Evolutionary conservation across 495 filamentous ascomycete genomes (phyloP), one percentile per base, ranked within the genome.

Genomic region (Talaromyces nanjingensis): DNA sequence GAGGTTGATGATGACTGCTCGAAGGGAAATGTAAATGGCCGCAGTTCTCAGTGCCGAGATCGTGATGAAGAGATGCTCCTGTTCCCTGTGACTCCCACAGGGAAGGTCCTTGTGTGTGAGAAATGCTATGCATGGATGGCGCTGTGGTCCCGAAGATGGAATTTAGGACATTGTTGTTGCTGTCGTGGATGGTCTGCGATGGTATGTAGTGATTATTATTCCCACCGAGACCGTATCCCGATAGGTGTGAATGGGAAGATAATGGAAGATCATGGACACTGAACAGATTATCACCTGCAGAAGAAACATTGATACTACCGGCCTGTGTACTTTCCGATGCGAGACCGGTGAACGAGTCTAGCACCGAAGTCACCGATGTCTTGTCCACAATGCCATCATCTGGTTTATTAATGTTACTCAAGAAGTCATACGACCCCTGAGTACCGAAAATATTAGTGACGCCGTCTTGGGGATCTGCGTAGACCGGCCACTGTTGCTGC

Each of bases 341-440:
- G 14, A 76, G 70, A 55, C 66, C 65, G 6, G 74, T 69, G 63
- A 75, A 80, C 1, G 75, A 71, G 55, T 80, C 76, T n/a, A 79
- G 68, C 18, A 77, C 76, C 3, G 76, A 77, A 9, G 73, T 74
- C 22, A 74, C 71, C 18, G 77, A 72, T 1, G 73, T 74, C 59
- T 78, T 80, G 60, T 79, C 74, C n/a, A 66, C 68, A 4, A 78
- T 65, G 11, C 67, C 67, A 47, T 77, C 76, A 67, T 79, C 77
- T 1, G 71, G 33, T 62, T 74, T 63, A 54, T 72, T 72, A 63
- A 80, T 79, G 27, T 71, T 61, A 58, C 68, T 67, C 63, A 79
- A 64, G 42, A 79, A 76, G 62, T 79, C 77, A 31, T 77, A 72
- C 0, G 73, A 60, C 2, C 71, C 67, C 6, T 69, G 69, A 0